phyloP scores from a whole-genome alignment of 495 filamentous ascomycete species.

The Penicillium roqueforti region DNA sequence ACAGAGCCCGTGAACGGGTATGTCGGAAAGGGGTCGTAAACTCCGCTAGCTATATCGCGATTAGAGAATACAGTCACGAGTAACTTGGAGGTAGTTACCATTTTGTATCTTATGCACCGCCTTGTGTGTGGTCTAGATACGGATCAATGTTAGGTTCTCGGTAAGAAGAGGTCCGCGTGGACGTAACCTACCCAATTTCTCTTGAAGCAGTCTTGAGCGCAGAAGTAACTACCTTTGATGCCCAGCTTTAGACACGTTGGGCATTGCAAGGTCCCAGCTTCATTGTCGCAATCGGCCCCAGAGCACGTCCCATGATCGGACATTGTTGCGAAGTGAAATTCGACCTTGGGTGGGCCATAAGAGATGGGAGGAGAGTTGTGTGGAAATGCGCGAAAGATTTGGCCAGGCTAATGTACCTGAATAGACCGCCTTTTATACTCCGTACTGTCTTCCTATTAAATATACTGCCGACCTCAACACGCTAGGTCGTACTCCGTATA shows the following conservation, averaged over 20 bases:
- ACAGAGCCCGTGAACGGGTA: conserved; percentile 68
- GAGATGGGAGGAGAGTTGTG: no score
- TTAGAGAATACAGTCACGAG: conserved; percentile 54
- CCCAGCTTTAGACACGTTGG: conserved; percentile 78
- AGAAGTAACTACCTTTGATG: conserved; percentile 76
- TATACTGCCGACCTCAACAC: no score
- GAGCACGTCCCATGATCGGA: conserved; percentile 41
- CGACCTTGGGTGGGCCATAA: no score
- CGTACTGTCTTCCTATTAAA: no score
- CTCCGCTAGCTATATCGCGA: conserved; percentile 63
- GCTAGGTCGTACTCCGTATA: no score
- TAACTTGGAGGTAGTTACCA: conserved; percentile 48
- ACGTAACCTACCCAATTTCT: conserved; percentile 69
- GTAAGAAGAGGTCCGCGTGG: background rate
- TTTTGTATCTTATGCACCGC: conserved; percentile 37
- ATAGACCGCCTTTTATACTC: no score
- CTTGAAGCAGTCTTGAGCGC: conserved; percentile 90
- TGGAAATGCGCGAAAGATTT: no score
- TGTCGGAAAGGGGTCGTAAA: conserved; percentile 74
- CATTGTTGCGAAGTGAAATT: background rate
- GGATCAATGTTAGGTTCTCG: conserved; percentile 56
- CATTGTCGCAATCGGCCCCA: conserved; percentile 70
- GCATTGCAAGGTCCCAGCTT: conserved; percentile 74
- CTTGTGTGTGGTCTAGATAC: conserved; percentile 71
- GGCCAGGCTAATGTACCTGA: no score